Base-by-base conservation (phyloP, 1,284 basidiomycete genomes). In the Ustilago curta region DNA sequence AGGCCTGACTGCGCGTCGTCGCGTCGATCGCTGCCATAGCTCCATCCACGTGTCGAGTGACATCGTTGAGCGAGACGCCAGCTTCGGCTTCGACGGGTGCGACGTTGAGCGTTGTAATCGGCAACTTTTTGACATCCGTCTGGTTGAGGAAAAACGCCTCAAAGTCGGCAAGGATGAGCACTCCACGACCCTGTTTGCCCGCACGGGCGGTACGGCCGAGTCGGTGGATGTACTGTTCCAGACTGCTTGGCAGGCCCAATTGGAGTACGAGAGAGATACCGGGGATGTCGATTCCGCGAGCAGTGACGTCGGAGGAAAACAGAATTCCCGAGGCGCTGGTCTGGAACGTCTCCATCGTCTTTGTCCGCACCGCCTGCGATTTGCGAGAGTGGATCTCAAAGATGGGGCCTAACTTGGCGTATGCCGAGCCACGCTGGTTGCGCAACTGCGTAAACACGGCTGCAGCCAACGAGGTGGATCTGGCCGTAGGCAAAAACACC, bases 271-370 rank as follows among this genome's bases (percentile, higher is more conserved):
- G 85, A 0, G 89, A 89, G 21, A 86, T 82, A 23, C 71, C 70
- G 12, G 79, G 78, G 40, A 82, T 75, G 39, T 81, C 78, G 62
- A 97, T 90, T 21, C 94, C 94, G 61, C 94, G 90, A 11, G 94
- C 94, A 12, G 93, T 94, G 2, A 97, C 91, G 79, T 97, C 95
- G 0, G 93, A 94, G 1, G 91, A 92, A 76, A 97, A 88, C 65
- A 97, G 89, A 27, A 97, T 87, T 1, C 87, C 91, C 0, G 83
- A 86, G 25, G 77, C 81, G 0, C 88, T 87, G 7, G 84, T 83
- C 54, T 87, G 88, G 85, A 91, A 92, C 27, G 84, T 80, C 48
- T 72, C 59, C 70, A 70, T 79, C n/a, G 74, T 77, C 47, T 59
- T 72, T 8, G 68, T 71, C 9, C 78, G 50, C 12, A 56, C 45